A percentile compares a stretch with the other conserved stretches of the same genome.
Conservation (phyloP, 2,329 filamentous ascomycete species). For the Pseudogymnoascus sp. region DNA sequence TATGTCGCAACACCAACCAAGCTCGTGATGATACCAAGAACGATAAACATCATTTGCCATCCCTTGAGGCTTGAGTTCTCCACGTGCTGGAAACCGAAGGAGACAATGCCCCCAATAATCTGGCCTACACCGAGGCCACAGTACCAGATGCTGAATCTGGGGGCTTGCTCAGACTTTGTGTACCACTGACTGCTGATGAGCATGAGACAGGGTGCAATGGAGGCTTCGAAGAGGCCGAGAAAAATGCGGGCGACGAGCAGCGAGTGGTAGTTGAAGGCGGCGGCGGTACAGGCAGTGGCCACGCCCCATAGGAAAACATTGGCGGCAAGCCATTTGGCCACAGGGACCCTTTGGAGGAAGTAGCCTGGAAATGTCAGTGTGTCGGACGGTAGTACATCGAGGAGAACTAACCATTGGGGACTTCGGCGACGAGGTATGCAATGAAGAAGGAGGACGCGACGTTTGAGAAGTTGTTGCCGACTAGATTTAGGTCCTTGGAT, state of each 20-base stretch:
- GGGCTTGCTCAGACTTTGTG: slow-evolving; percentile 46
- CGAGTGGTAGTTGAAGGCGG: slow-evolving; percentile 43
- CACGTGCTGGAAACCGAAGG: slow-evolving; percentile 48
- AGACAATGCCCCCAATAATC: slow-evolving; percentile 38
- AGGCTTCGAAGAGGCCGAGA: slow-evolving; percentile 52
- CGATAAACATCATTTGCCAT: slow-evolving; percentile 44
- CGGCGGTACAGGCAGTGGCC: slow-evolving; percentile 44
- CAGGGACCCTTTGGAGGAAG: slow-evolving; percentile 51
- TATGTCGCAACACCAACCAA: slow-evolving; percentile 34
- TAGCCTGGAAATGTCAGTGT: slow-evolving; percentile 33
- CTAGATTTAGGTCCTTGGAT: slow-evolving; percentile 43
- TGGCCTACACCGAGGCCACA: slow-evolving; percentile 50
- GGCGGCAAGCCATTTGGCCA: slow-evolving; percentile 50
- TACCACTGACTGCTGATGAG: slow-evolving; percentile 54
- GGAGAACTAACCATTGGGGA: slow-evolving; percentile 44
- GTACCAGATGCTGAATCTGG: slow-evolving; percentile 54
- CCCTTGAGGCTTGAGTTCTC: slow-evolving; percentile 29
- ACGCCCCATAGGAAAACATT: slow-evolving; percentile 53
- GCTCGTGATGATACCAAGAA: slow-evolving; percentile 39
- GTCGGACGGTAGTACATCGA: background rate
- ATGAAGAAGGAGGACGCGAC: slow-evolving; percentile 55
- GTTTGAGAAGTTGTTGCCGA: slow-evolving; percentile 53
- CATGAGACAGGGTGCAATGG: slow-evolving; percentile 51
- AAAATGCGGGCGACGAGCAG: slow-evolving; percentile 48
- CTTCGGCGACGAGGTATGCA: slow-evolving; percentile 48